Evolutionary conservation across 2,329 filamentous ascomycete species (phyloP).

Genomic region (Purpureocillium takamizusanense): DNA sequence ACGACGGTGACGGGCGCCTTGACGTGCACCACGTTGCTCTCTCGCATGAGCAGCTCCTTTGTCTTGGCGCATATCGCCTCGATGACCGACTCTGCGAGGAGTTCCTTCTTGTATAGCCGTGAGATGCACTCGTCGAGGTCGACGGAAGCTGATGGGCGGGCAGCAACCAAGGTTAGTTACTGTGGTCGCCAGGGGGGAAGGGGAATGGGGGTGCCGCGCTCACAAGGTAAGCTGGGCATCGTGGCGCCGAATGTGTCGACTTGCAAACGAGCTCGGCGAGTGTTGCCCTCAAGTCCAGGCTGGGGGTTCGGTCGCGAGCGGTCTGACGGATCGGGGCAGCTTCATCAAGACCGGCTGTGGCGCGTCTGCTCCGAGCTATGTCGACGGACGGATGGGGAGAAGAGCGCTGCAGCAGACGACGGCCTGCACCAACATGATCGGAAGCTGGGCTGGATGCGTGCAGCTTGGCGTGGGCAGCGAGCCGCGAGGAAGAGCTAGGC

Average conservation of each 20-base stretch:
- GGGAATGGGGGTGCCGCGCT: no score
- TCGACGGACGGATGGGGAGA: conserved; percentile 17
- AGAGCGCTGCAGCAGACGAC: conserved; percentile 19
- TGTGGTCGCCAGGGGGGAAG: no score
- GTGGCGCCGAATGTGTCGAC: conserved; percentile 13
- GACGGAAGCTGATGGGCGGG: conserved; percentile 62
- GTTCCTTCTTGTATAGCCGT: conserved; percentile 91
- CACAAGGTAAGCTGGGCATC: conserved; percentile 51
- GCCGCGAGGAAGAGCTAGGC: conserved; percentile 1
- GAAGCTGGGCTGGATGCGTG: conserved; percentile 22
- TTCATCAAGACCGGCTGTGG: conserved; percentile 16
- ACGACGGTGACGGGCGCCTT: conserved; percentile 93
- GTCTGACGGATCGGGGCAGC: conserved; percentile 2
- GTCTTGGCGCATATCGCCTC: conserved; percentile 99
- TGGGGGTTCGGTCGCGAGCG: neutral
- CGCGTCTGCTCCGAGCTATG: conserved; percentile 17
- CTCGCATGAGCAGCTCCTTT: conserved; percentile 97
- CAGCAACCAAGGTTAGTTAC: conserved; percentile 4
- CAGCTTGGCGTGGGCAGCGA: conserved; percentile 7
- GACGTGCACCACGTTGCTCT: conserved; percentile 99
- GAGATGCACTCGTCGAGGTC: conserved; percentile 98
- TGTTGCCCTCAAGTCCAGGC: no score
- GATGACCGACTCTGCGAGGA: conserved; percentile 94
- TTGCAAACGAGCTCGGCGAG: no score
- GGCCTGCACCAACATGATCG: conserved; percentile 33